Evolutionary conservation across 108 stramenopile genomes (phyloP).

Genomic region (Cylindrotheca fusiformis): DNA sequence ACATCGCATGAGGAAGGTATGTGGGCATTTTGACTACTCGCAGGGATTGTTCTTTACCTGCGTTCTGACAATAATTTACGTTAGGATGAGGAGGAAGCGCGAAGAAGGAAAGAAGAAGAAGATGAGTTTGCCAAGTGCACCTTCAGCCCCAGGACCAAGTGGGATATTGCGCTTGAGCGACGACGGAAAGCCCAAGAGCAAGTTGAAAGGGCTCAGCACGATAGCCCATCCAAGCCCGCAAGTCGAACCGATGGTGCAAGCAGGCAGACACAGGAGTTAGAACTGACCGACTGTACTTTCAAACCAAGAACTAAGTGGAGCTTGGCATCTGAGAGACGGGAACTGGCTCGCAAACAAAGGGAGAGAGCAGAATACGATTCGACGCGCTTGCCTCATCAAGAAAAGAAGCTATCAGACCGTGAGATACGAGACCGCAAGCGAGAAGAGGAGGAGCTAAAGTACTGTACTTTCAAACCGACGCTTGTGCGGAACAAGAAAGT

Average conservation of each 20-base stretch:
- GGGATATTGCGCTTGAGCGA: constrained; percentile 26
- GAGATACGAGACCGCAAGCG: not conserved
- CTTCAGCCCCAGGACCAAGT: constrained; percentile 21
- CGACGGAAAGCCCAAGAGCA: constrained; percentile 8
- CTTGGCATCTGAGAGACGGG: constrained; percentile 22
- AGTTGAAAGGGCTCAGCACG: not conserved
- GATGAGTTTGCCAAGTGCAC: constrained; percentile 6
- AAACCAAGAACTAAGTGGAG: constrained; percentile 27
- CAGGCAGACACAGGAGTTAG: not conserved
- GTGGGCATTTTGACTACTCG: too few relatives aligned
- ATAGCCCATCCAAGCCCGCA: not conserved
- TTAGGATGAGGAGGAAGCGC: constrained; percentile 17
- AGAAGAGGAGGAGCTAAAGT: not conserved
- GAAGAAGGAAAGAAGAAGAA: constrained; percentile 15
- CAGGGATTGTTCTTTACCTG: not conserved
- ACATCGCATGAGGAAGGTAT: not conserved
- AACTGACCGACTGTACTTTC: constrained; percentile 23
- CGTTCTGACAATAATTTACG: not conserved
- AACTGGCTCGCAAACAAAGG: not conserved
- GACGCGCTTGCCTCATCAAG: not conserved
- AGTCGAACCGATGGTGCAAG: not conserved
- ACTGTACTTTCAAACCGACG: constrained; percentile 10
- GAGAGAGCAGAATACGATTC: constrained; percentile 13
- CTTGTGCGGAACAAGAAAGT: not conserved
- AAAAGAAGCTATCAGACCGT: not conserved